Evolutionary conservation across 139 green algal genomes (phyloP).

Genomic region (Micromonas pusilla): DNA sequence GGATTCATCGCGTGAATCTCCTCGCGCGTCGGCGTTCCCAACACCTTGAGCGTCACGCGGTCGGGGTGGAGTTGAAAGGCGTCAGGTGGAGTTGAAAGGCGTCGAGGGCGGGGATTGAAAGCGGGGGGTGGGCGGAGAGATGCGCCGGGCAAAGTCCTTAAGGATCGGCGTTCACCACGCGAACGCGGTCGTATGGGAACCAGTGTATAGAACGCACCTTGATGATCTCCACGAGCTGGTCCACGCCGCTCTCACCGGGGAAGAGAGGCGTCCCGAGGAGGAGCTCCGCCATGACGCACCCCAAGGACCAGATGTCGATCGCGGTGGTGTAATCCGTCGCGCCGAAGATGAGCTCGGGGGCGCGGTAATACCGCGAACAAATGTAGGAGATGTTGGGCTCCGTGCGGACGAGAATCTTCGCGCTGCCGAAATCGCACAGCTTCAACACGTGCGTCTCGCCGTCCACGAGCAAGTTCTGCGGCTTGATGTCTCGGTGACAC

Average conservation of each 20-base stretch:
- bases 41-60: too few species aligned
- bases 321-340: conserved; percentile 95
- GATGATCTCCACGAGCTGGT: conserved; percentile 99
- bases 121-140: too few species aligned
- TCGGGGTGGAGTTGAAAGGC: too few species aligned
- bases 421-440: conserved; percentile 97
- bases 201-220: too few species aligned
- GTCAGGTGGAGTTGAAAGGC: too few species aligned
- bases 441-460: conserved; percentile 92
- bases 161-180: too few species aligned
- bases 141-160: too few species aligned
- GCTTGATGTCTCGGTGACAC: conserved; percentile 38
- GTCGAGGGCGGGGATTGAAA: too few species aligned
- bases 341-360: conserved; percentile 98
- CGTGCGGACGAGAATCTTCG: conserved; percentile 75
- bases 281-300: conserved; percentile 97
- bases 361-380: conserved; percentile 90
- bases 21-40: conserved; percentile 86
- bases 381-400: conserved; percentile 99
- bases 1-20: conserved; percentile 99
- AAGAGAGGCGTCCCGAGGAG: conserved; percentile 73
- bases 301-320: conserved; percentile 96
- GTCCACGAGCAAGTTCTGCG: conserved; percentile 47
- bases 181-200: too few species aligned
- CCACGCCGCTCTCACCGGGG: conserved; percentile 85